These are phyloP conservation scores for Hemisphaericaspora lyxosophila DNA, from an alignment of 1,139 yeast species.

Conservation along the genomic window DNA sequence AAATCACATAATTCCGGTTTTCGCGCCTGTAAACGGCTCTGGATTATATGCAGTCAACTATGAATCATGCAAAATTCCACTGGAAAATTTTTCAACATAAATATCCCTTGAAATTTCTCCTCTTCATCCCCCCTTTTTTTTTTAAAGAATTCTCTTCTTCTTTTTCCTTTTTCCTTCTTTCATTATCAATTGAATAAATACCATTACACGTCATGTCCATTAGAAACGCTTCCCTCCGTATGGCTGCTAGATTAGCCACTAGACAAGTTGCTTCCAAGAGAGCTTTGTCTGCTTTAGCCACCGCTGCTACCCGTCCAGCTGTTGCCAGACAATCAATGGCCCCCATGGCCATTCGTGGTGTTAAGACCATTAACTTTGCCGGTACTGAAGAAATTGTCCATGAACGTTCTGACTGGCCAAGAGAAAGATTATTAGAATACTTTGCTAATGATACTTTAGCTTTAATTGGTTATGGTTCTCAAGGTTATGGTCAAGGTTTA, in stretches of 20 bases:
- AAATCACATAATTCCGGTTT: constrained; percentile 2
- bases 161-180: constrained; percentile 1
- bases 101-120: constrained; percentile 7
- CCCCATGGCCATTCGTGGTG: constrained; percentile 66
- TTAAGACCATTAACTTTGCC: constrained; percentile 95
- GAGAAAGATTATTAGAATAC: constrained; percentile 91
- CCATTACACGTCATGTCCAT: constrained; percentile 58
- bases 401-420: constrained; percentile 99
- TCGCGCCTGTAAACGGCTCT: constrained; percentile 3
- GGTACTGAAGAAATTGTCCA: constrained; percentile 94
- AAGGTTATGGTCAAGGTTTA: constrained; percentile 99
- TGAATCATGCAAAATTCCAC: constrained; percentile 6
- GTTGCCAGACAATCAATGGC: constrained; percentile 37
- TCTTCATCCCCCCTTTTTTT: background rate
- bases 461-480: constrained; percentile 98
- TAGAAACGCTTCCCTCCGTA: constrained; percentile 62
- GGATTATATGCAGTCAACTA: constrained; percentile 8
- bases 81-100: constrained; percentile 10
- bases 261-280: constrained; percentile 59
- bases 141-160: constrained; percentile 3
- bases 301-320: constrained; percentile 42
- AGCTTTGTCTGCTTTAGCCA: constrained; percentile 63
- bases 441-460: constrained; percentile 98
- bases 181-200: constrained; percentile 2
- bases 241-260: constrained; percentile 65